Conservation (phyloP, 805 yeast genomes). For the Brettanomyces sp. region DNA sequence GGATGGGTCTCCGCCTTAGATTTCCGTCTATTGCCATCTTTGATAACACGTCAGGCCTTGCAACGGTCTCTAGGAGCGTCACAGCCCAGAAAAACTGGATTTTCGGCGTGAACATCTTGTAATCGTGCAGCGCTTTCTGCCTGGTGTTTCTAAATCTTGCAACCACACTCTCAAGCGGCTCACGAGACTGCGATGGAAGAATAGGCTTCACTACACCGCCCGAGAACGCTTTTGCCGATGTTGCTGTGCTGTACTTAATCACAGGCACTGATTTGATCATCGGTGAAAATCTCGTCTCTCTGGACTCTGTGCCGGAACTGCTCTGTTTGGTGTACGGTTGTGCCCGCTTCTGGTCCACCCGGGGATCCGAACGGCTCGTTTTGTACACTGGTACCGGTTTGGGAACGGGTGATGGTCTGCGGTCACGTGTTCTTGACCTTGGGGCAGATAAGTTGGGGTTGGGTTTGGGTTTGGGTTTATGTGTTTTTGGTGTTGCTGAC, state of each 20-base stretch:
- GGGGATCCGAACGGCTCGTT: too few species aligned
- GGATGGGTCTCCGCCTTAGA: constrained; percentile 28
- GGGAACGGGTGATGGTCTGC: too few species aligned
- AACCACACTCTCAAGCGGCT: constrained; percentile 16
- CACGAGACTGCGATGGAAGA: constrained; percentile 22
- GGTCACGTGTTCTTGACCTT: too few species aligned
- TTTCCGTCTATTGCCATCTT: constrained; percentile 41
- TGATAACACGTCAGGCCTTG: constrained; percentile 30
- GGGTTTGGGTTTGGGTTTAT: too few species aligned
- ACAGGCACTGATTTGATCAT: neutral
- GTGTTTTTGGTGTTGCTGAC: too few species aligned
- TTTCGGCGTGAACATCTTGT: constrained; percentile 32
- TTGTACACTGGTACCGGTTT: too few species aligned
- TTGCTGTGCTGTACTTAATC: neutral
- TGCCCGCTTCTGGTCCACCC: too few species aligned
- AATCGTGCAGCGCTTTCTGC: constrained; percentile 26
- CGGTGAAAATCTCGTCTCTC: too few species aligned
- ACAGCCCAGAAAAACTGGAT: constrained; percentile 62
- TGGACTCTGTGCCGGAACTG: too few species aligned
- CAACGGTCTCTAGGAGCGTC: constrained; percentile 39
- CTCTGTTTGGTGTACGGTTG: too few species aligned
- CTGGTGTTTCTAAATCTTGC: constrained; percentile 22
- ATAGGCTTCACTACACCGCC: constrained; percentile 22
- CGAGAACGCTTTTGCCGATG: constrained; percentile 4
- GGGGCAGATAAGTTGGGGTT: too few species aligned